Evolutionary conservation across 2,329 filamentous ascomycete genomes (phyloP), one percentile per base, ranked within the genome.

Genomic region (Grosmannia clavigera): DNA sequence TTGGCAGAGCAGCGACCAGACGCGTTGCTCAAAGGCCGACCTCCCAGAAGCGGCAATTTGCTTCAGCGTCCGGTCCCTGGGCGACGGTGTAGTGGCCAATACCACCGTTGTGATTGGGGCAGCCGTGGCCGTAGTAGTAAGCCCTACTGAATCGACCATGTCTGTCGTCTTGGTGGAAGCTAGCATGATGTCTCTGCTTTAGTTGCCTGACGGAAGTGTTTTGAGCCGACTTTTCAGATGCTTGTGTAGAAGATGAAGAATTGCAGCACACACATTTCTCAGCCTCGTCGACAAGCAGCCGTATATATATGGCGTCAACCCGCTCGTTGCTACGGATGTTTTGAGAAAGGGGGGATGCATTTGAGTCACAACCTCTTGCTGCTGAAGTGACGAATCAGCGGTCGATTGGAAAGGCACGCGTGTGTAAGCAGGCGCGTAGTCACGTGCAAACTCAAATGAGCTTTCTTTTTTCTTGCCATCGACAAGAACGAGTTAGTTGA

Each of bases 1-100:
- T 68, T 90, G 87, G 68, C 86, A 85, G 3, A 95, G 81, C 5
- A 87, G 78, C 2, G 79, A 74, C 75, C 90, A 92, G 63, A 95
- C 81, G 61, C 73, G 73, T 70, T 83, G 81, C 70, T 85, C 81
- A 67, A 83, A 85, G 6, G 75, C 66, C 0, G 82, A 82, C 63
- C 75, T 61, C 38, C 35, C 72, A 25, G 75, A 76, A 19, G 69
- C 63, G 9, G 73, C 73, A 64, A 81, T 81, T 64, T 73, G 76
- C 33, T 68, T 65, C 3, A 80, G 74, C 61, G 78, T 74, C 1
- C 68, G 59, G 12, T 68, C 66, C 72, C 74, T 75, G 48, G 69
- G 54, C 4, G 61, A 43, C 7, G 57, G 29, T 1, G n/a, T 7
- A 5, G 57, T n/a, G 3, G 19, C 31, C 5, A 52, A 43, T 27